These are phyloP conservation scores for Xylaria telfairii DNA, from an alignment of 495 filamentous ascomycete genomes.

Conservation along the genomic window DNA sequence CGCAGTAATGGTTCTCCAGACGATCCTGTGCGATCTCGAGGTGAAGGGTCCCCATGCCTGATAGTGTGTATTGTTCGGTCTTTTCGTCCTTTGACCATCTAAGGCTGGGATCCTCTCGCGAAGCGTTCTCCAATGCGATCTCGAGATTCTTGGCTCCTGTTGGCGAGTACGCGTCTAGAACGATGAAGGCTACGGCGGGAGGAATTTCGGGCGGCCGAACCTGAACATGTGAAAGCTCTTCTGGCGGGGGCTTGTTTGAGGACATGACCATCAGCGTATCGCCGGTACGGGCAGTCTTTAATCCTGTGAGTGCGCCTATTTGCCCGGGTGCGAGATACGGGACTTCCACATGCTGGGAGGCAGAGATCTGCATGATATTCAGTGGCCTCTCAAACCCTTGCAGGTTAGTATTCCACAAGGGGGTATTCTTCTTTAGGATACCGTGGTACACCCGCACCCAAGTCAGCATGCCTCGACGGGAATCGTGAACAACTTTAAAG, in stretches of 20 bases:
- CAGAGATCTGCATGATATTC: constrained; percentile 89
- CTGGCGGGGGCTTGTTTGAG: constrained; percentile 57
- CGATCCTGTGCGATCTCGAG: constrained; percentile 92
- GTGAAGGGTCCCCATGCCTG: constrained; percentile 98
- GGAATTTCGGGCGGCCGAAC: constrained; percentile 89
- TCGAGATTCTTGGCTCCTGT: constrained; percentile 78
- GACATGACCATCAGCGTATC: constrained; percentile 85
- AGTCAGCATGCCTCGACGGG: constrained; percentile 83
- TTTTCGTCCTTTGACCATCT: constrained; percentile 85
- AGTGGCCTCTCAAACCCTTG: constrained; percentile 81
- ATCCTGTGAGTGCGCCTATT: constrained; percentile 92
- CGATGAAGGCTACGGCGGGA: constrained; percentile 93
- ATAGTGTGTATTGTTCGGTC: constrained; percentile 88
- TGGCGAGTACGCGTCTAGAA: constrained; percentile 83
- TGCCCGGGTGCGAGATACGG: constrained; percentile 80
- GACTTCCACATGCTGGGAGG: constrained; percentile 84
- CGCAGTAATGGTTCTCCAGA: constrained; percentile 86
- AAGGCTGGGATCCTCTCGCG: constrained; percentile 95
- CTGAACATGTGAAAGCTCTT: constrained; percentile 74
- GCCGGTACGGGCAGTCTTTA: constrained; percentile 89
- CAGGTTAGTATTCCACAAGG: constrained; percentile 88
- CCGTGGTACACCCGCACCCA: constrained; percentile 95
- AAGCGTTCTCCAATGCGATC: constrained; percentile 74
- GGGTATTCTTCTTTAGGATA: constrained; percentile 69
- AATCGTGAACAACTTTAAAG: constrained; percentile 95